Conservation (phyloP, 163 green algal genomes). For the Smithsoniella earleae region DNA sequence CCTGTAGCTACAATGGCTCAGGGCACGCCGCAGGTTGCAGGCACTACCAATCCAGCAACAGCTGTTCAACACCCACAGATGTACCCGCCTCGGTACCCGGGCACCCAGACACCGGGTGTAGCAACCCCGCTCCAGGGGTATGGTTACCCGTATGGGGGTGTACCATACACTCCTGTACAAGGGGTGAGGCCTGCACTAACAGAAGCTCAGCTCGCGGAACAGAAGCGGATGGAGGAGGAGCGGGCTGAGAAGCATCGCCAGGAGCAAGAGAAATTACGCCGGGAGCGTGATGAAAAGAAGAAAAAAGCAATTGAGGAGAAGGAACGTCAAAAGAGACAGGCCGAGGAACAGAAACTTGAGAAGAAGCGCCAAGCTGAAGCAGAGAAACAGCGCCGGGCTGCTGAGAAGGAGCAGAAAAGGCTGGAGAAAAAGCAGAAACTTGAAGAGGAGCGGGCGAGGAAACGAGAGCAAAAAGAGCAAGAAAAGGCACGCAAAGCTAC, state of each 20-base stretch:
- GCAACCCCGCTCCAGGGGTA: too few species aligned
- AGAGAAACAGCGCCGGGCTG: neutral
- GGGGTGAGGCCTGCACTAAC: too few species aligned
- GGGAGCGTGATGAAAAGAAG: neutral
- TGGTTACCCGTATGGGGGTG: too few species aligned
- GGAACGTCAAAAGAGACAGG: neutral
- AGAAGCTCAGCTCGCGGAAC: neutral
- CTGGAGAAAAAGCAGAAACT: neutral
- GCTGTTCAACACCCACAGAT: too few species aligned
- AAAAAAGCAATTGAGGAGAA: neutral
- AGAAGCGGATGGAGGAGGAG: neutral
- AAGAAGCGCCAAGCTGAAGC: neutral
- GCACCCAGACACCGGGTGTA: too few species aligned
- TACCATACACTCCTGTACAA: neutral
- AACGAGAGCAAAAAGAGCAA: neutral
- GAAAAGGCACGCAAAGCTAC: conserved; percentile 19
- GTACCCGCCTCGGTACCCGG: too few species aligned
- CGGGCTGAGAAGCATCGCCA: neutral
- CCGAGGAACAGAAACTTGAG: neutral
- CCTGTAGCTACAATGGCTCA: too few species aligned
- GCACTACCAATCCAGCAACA: too few species aligned
- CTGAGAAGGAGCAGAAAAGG: neutral
- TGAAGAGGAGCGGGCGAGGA: neutral
- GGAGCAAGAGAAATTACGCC: neutral
- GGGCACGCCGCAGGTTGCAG: too few species aligned